Conservation (phyloP, 768 basidiomycete species). For the Lentinula lateritia region DNA sequence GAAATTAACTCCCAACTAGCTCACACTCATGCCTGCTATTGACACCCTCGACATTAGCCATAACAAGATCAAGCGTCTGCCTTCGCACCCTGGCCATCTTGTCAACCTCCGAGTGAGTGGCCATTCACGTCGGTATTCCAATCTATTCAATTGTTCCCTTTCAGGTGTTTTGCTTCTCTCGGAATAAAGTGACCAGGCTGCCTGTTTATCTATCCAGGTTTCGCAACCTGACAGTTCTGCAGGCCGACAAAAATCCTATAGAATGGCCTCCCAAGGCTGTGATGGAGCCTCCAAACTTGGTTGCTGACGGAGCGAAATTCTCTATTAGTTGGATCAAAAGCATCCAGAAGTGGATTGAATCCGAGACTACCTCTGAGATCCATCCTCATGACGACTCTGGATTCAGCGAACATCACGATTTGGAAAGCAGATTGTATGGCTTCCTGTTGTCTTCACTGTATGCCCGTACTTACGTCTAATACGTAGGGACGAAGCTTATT, state of each 20-base stretch:
- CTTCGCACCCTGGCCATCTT: slow-evolving; percentile 74
- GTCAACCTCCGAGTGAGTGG: slow-evolving; percentile 61
- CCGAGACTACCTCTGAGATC: slow-evolving; percentile 30
- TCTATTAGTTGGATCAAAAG: slow-evolving; percentile 69
- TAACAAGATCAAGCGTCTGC: slow-evolving; percentile 82
- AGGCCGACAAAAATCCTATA: slow-evolving; percentile 87
- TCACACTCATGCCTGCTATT: slow-evolving; percentile 78
- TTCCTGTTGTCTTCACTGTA: slow-evolving; percentile 9
- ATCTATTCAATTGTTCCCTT: neutral
- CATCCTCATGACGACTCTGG: slow-evolving; percentile 45
- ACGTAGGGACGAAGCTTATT: slow-evolving; percentile 32
- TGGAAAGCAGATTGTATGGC: slow-evolving; percentile 35
- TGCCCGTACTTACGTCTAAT: neutral
- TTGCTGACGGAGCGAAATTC: slow-evolving; percentile 36
- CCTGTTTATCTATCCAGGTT: slow-evolving; percentile 79
- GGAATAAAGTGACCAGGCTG: slow-evolving; percentile 77
- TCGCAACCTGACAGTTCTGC: slow-evolving; percentile 66
- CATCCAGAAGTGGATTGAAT: slow-evolving; percentile 74
- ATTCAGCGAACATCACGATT: slow-evolving; percentile 37
- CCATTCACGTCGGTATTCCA: neutral
- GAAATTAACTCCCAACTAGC: slow-evolving; percentile 32
- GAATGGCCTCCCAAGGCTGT: slow-evolving; percentile 82
- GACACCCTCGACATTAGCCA: slow-evolving; percentile 94
- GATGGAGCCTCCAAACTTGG: slow-evolving; percentile 36
- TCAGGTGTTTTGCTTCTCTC: slow-evolving; percentile 81